These are phyloP conservation scores for Hirschioporus abietinus DNA, from an alignment of 768 basidiomycete genomes.

Conservation along the genomic window DNA sequence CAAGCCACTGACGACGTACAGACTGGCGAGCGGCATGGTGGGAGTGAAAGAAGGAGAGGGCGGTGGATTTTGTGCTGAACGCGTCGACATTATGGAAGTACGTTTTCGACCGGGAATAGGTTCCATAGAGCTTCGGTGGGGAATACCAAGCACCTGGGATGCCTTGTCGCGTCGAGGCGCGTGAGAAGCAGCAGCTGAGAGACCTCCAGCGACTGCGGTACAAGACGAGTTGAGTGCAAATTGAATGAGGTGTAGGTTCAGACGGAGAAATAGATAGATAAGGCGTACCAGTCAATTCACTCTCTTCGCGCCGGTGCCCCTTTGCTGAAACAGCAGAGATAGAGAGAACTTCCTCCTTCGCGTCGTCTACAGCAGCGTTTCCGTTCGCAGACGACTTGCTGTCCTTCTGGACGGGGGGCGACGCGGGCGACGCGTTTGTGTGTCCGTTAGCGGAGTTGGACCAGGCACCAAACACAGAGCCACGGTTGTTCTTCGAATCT, in stretches of 20 bases:
- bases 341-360: slow-evolving; percentile 5
- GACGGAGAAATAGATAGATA: slow-evolving; percentile 24
- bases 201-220: slow-evolving; percentile 21
- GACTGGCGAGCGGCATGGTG: slow-evolving; percentile 71
- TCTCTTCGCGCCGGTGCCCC: slow-evolving; percentile 3
- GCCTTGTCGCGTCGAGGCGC: slow-evolving; percentile 61
- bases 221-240: not conserved
- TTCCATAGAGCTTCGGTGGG: slow-evolving; percentile 75
- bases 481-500: not conserved
- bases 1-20: slow-evolving; percentile 84
- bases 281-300: not conserved
- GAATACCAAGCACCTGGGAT: slow-evolving; percentile 69
- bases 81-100: slow-evolving; percentile 73
- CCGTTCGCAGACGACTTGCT: not conserved
- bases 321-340: slow-evolving; percentile 8
- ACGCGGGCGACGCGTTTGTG: not conserved
- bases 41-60: slow-evolving; percentile 59
- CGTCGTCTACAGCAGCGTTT: not conserved
- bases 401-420: not conserved
- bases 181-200: slow-evolving; percentile 27
- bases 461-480: not conserved
- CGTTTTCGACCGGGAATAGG: slow-evolving; percentile 75
- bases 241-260: slow-evolving; percentile 21
- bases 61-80: slow-evolving; percentile 49
- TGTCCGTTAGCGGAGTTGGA: slow-evolving; percentile 1